Base-by-base conservation (phyloP, 2,329 filamentous ascomycete genomes). In the Pseudocercospora pini-densiflorae region DNA sequence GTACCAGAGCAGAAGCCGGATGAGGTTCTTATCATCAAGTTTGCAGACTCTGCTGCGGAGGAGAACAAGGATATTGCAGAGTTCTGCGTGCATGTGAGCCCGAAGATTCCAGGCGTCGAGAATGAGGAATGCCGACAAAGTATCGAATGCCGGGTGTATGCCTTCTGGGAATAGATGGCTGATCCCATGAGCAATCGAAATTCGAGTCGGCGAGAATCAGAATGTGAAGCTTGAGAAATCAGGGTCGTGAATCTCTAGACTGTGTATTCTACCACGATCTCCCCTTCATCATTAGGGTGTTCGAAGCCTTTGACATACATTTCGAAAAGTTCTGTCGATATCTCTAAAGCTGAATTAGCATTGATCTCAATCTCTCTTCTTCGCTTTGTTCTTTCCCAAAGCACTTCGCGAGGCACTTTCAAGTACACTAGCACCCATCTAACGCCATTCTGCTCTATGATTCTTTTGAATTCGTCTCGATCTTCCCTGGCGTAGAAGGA, bases 1-100 rank as follows among this genome's bases (percentile, higher is more conserved):
- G 51, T 70, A 43, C 65, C 69, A 12, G 65, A 71, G 54, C 67
- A 69, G 60, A 65, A 65, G 40, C 63, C 65, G 14, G 57, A 68
- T 43, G 67, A 71, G 49, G 68, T 71, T 5, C 61, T 59, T 10
- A 65, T 71, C 7, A 65, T 71, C 51, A 71, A 71, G 29, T 71
- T 71, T 36, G 61, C 65, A 7, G 67, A 71, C 33, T 65, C 67
- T 5, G 65, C 61, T 23, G 55, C 63, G 7, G 65, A 62, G 1
- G 55, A 61, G 5, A 62, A 68, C 29, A 29, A 55, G 5, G 63
- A 36, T 31, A 61, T 69, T 29, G 65, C 67, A 4, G 65, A 55
- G 8, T 64, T 63, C 14, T 68, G 69, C 19, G 23, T 69, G 40
- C 69, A 71, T 55, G 60, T 57, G 36, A 68, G 67, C 47, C 69